A percentile compares a stretch with the other conserved stretches of the same genome.
Conservation (phyloP, 163 green algal species). For the Chlamydomonas reinhardtii region DNA sequence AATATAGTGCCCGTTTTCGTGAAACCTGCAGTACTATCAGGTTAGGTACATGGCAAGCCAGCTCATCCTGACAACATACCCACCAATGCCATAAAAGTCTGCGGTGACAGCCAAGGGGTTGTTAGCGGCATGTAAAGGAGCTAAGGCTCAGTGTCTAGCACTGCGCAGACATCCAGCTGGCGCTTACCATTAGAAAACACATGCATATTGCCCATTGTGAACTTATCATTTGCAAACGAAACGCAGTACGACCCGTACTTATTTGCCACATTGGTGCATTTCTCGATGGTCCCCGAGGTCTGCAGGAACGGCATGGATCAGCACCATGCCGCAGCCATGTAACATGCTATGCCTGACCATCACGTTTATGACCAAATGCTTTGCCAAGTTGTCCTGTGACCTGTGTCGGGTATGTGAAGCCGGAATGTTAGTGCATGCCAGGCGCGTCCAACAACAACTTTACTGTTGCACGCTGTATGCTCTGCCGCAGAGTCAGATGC, state of each 20-base stretch:
- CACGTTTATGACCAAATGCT: conserved; percentile 18
- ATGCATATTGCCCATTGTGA: conserved; percentile 43
- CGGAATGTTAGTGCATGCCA: too few relatives aligned
- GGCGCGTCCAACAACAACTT: too few relatives aligned
- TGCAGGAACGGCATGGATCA: neutral
- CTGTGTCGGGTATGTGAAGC: neutral
- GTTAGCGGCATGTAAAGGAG: too few relatives aligned
- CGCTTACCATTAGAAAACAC: conserved; percentile 8
- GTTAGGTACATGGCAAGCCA: neutral
- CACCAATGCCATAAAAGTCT: conserved; percentile 49
- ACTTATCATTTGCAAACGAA: conserved; percentile 9
- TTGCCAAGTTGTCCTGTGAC: conserved; percentile 6
- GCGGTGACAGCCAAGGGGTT: too few relatives aligned
- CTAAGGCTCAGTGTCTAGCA: too few relatives aligned
- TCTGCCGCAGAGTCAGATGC: too few relatives aligned
- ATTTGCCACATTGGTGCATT: neutral
- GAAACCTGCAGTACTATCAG: neutral
- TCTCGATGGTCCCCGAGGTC: neutral
- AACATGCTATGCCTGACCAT: too few relatives aligned
- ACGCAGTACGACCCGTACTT: conserved; percentile 37
- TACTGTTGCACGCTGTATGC: too few relatives aligned
- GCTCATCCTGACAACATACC: neutral
- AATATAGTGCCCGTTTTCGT: conserved; percentile 40
- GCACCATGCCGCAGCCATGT: too few relatives aligned
- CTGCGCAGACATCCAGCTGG: too few relatives aligned